Base-by-base conservation (phyloP, 352 stramenopile genomes). In the Phytophthora colocasiae region DNA sequence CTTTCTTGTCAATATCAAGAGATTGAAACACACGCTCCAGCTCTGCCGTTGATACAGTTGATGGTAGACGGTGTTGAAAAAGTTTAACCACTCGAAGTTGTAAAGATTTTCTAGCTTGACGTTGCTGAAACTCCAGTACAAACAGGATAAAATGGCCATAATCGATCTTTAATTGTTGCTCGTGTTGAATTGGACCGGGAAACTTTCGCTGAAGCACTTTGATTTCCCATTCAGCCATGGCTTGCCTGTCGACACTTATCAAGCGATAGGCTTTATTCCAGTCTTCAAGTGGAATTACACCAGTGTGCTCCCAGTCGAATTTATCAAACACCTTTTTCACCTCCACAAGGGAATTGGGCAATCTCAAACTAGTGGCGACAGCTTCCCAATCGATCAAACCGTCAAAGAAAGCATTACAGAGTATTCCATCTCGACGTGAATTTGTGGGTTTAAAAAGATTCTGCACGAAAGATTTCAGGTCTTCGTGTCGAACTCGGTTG, bases 81-180 rank as follows among this genome's bases (percentile, higher is more conserved):
- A 73, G 50, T 5, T 57, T 6, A 2, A 79, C 4, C 2, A 85
- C 64, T 4, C 40, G 49, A 9, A 34, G 12, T 29, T 77, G 59
- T 0, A 90, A 65, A 29, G 32, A 24, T 9, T 69, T 34, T 24
- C 71, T 48, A 0, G 61, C 47, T 2, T 55, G 39, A 15, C 65
- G 59, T 17, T 83, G 79, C 19, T 90, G 72, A 5, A 49, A 53
- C 3, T 85, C 77, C 6, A 84, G 39, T n/a, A 90, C 56, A 52
- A 78, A 83, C 19, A 87, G 73, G 0, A 90, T 46, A 32, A 90
- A 50, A 3, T 66, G 73, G 17, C 71, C 63, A 41, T 86, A 90
- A 29, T 87, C 72, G 9, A 90, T 84, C 3, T 43, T 66, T 19
- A 48, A 11, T 54, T 24, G 10, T 5, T 59, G 4, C 14, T 22